These are phyloP conservation scores for Coffea canephora DNA, from an alignment of 257 asterid species.

Conservation along the genomic window DNA sequence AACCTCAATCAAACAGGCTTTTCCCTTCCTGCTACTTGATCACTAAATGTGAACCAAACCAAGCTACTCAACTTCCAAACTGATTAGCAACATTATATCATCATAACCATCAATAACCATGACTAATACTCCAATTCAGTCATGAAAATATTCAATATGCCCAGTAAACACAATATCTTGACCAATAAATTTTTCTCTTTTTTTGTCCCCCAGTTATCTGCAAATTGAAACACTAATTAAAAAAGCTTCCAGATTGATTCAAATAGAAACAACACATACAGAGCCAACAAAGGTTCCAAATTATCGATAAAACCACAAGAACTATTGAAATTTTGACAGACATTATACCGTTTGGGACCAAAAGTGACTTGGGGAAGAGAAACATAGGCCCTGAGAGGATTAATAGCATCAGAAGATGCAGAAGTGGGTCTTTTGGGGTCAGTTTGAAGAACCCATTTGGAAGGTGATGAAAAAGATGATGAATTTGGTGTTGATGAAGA, in stretches of 20 bases:
- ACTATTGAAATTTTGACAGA: background rate
- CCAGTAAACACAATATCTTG: background rate
- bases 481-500: slow-evolving; percentile 29
- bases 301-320: background rate
- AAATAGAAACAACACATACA: background rate
- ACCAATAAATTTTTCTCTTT: background rate
- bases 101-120: background rate
- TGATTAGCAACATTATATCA: background rate
- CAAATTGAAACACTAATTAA: background rate
- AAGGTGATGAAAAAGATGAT: slow-evolving; percentile 42
- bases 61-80: background rate
- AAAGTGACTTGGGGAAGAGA: slow-evolving; percentile 82
- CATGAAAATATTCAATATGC: background rate
- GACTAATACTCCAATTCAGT: background rate
- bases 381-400: slow-evolving; percentile 80
- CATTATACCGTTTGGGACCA: slow-evolving; percentile 70
- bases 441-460: slow-evolving; percentile 71
- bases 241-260: too few relatives aligned
- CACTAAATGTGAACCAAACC: background rate
- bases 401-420: slow-evolving; percentile 59
- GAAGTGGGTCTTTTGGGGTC: slow-evolving; percentile 27
- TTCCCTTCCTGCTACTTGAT: background rate
- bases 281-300: background rate
- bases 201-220: background rate
- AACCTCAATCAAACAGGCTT: background rate